Percentiles rank a stretch among this genome's conserved stretches.
Evolutionary conservation across 1,284 basidiomycete genomes (phyloP).

Genomic region (Taiwanofungus camphoratus): DNA sequence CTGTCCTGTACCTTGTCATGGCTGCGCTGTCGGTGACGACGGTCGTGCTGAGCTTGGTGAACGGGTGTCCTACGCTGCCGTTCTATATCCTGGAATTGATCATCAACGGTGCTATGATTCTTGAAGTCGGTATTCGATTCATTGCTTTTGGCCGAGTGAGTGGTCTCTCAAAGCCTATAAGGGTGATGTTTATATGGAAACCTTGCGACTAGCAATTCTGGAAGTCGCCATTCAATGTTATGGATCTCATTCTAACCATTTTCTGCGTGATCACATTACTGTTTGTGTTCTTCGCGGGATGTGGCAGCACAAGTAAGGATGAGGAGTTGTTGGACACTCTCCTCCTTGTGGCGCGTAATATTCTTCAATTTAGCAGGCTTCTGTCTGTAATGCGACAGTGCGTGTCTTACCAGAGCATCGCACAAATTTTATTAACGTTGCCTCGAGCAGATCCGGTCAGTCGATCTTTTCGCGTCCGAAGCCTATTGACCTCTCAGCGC

Average conservation of each 20-base stretch:
- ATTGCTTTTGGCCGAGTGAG: slow-evolving; percentile 85
- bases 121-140: slow-evolving; percentile 85
- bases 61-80: slow-evolving; percentile 71
- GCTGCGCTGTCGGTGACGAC: slow-evolving; percentile 86
- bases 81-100: slow-evolving; percentile 92
- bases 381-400: slow-evolving; percentile 89
- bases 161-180: slow-evolving; percentile 8
- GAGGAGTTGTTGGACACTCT: slow-evolving; percentile 91
- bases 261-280: slow-evolving; percentile 87
- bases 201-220: slow-evolving; percentile 78
- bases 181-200: background rate
- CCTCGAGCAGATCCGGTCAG: slow-evolving; percentile 72
- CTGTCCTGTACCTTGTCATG: slow-evolving; percentile 86
- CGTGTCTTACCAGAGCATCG: slow-evolving; percentile 26
- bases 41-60: slow-evolving; percentile 78
- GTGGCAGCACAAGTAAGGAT: slow-evolving; percentile 71
- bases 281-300: slow-evolving; percentile 78
- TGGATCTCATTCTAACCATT: slow-evolving; percentile 79
- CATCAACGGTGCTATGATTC: slow-evolving; percentile 88
- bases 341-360: slow-evolving; percentile 83
- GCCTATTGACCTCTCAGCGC: slow-evolving; percentile 82
- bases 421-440: slow-evolving; percentile 1
- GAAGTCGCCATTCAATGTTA: slow-evolving; percentile 84
- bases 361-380: slow-evolving; percentile 85
- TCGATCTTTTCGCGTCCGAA: slow-evolving; percentile 89